Conservation (phyloP, 2,329 filamentous ascomycete species). For the Albifimbria verrucaria region DNA sequence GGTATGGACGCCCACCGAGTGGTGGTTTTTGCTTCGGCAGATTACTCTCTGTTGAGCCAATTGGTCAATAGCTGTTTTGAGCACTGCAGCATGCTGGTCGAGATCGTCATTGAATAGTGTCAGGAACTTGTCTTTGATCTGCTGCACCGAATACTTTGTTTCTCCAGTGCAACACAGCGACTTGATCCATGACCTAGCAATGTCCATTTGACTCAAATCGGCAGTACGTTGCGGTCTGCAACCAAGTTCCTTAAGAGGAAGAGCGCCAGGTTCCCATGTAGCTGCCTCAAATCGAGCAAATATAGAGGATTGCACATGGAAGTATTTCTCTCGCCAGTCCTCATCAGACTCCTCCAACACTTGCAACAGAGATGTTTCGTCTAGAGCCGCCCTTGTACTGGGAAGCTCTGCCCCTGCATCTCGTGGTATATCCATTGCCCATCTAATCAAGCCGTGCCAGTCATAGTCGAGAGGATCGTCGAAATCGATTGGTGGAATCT, state of each 20-base stretch:
- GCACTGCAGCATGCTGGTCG: constrained; percentile 37
- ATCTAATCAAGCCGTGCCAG: constrained; percentile 63
- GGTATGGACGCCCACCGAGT: constrained; percentile 58
- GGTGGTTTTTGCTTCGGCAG: constrained; percentile 58
- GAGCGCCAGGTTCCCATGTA: constrained; percentile 44
- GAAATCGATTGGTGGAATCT: constrained; percentile 61
- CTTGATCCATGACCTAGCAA: constrained; percentile 58
- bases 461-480: constrained; percentile 63
- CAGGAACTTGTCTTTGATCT: constrained; percentile 49
- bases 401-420: constrained; percentile 48
- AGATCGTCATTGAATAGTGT: constrained; percentile 41
- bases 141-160: constrained; percentile 43
- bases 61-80: constrained; percentile 45
- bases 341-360: constrained; percentile 27
- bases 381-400: constrained; percentile 39
- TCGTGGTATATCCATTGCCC: constrained; percentile 55
- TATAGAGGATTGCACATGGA: constrained; percentile 49
- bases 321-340: constrained; percentile 57
- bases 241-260: constrained; percentile 17
- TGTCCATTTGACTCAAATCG: constrained; percentile 27
- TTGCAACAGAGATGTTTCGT: constrained; percentile 38
- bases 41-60: constrained; percentile 52
- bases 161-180: constrained; percentile 54
- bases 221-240: constrained; percentile 3
- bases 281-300: constrained; percentile 55